These are phyloP conservation scores for Leptodontidium sp. DNA, from an alignment of 2,329 filamentous ascomycete genomes.

Conservation along the genomic window DNA sequence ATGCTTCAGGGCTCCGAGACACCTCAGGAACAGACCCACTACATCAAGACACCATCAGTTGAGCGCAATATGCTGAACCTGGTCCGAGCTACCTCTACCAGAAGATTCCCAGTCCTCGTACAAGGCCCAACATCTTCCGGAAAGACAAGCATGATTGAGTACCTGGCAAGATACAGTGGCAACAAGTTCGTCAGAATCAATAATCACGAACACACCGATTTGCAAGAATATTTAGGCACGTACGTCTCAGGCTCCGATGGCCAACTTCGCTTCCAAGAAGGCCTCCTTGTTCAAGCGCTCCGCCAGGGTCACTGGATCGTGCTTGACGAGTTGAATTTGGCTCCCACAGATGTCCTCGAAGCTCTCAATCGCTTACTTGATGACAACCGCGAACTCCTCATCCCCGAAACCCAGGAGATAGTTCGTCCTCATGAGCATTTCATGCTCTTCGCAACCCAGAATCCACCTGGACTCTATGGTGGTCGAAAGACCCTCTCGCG, in stretches of 20 bases:
- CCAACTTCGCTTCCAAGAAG: constrained; percentile 89
- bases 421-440: constrained; percentile 93
- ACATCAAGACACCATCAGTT: constrained; percentile 96
- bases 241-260: constrained; percentile 90
- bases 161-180: constrained; percentile 93
- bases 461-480: constrained; percentile 93
- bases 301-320: constrained; percentile 97
- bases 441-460: constrained; percentile 98
- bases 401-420: constrained; percentile 95
- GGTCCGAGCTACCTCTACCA: constrained; percentile 90
- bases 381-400: constrained; percentile 93
- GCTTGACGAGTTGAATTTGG: constrained; percentile 95
- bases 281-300: constrained; percentile 89
- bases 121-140: constrained; percentile 97
- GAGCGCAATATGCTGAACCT: constrained; percentile 94
- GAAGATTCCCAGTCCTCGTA: constrained; percentile 90
- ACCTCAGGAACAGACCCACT: constrained; percentile 80
- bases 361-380: constrained; percentile 94
- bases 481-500: constrained; percentile 92
- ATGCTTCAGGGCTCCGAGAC: constrained; percentile 76
- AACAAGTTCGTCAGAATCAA: constrained; percentile 99
- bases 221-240: constrained; percentile 96
- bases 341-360: constrained; percentile 95
- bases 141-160: constrained; percentile 99
- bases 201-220: constrained; percentile 98